phyloP scores from a whole-genome alignment of 208 protist genomes.

The Balamuthia mandrillaris region DNA sequence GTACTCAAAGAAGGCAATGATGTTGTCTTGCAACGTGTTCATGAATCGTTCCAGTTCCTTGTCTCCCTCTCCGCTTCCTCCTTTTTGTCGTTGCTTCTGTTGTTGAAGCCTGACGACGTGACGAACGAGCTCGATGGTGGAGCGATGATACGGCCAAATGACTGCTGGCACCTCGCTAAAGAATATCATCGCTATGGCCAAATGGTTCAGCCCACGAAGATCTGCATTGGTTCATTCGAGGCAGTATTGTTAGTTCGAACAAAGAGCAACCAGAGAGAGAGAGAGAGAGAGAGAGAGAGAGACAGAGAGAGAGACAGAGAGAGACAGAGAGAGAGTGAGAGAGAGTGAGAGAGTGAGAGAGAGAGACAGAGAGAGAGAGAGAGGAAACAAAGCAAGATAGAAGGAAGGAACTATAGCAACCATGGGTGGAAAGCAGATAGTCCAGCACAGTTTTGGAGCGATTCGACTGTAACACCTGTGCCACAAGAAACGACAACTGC shows the following conservation, averaged over 20 bases:
- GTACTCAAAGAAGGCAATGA: constrained; percentile 5
- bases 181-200: not conserved
- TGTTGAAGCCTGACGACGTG: not conserved
- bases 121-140: not conserved
- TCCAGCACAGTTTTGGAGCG: not conserved
- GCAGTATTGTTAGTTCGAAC: not conserved
- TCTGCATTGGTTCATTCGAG: not conserved
- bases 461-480: not conserved
- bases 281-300: no score
- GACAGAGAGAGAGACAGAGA: no score
- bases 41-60: not conserved
- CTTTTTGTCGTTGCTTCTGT: not conserved
- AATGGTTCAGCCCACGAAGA: not conserved
- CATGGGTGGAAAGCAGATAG: not conserved
- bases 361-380: no score
- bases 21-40: no score
- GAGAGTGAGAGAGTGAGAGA: no score
- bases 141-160: not conserved
- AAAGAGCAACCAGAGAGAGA: not conserved
- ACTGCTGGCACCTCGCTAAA: not conserved
- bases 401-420: no score
- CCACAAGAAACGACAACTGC: not conserved
- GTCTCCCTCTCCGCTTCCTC: not conserved
- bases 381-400: no score
- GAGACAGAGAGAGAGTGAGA: no score